phyloP scores from a whole-genome alignment of 1,139 yeast genomes.

The Nakaseomyces delphensis region DNA sequence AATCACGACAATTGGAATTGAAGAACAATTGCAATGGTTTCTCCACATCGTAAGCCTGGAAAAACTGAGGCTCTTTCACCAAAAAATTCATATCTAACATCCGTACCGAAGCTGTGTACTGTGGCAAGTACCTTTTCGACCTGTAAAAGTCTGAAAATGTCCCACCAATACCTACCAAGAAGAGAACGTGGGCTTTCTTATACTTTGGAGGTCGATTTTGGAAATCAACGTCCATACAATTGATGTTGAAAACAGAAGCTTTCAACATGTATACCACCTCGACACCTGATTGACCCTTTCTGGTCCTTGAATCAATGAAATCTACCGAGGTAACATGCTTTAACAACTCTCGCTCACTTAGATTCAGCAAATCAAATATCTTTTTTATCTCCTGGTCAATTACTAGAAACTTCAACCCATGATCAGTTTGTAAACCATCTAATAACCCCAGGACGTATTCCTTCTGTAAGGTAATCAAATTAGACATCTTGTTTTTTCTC shows the following conservation, averaged over 20 bases:
- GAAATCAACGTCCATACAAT: conserved; percentile 55
- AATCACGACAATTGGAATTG: conserved; percentile 54
- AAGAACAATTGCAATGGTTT: conserved; percentile 67
- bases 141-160: conserved; percentile 27
- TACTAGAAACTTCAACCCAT: conserved; percentile 36
- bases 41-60: conserved; percentile 34
- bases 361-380: conserved; percentile 30
- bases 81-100: conserved; percentile 37
- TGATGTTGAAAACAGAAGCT: conserved; percentile 45
- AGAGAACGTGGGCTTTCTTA: conserved; percentile 47
- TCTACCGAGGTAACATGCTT: conserved; percentile 43
- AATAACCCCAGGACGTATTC: conserved; percentile 22
- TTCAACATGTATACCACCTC: conserved; percentile 55
- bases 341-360: conserved; percentile 33
- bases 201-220: conserved; percentile 46
- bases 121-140: conserved; percentile 28
- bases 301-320: conserved; percentile 40
- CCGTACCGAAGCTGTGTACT: conserved; percentile 27
- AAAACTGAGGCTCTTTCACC: conserved; percentile 44
- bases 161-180: conserved; percentile 43
- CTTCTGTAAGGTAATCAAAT: conserved; percentile 28
- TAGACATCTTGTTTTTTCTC: conserved; percentile 21
- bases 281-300: conserved; percentile 42
- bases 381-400: conserved; percentile 36
- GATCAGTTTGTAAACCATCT: conserved; percentile 25